phyloP scores from a whole-genome alignment of 163 green algal genomes.

The Scenedesmus sp. region DNA sequence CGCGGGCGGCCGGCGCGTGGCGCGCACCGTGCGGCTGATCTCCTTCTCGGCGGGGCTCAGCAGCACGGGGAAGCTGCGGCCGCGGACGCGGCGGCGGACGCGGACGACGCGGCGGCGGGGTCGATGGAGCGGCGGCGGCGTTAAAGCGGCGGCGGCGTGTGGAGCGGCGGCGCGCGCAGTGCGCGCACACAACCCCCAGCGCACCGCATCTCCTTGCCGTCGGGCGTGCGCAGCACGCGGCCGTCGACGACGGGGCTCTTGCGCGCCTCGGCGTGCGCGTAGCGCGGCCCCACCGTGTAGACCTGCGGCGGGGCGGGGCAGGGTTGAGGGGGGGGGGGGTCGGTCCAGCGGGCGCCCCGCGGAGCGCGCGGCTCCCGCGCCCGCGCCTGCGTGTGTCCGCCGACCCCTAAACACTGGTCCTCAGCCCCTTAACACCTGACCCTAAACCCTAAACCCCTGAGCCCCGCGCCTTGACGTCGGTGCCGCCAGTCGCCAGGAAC shows the following conservation, averaged over 20 bases:
- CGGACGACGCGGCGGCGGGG: no score
- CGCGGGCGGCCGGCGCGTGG: no score
- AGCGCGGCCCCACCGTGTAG: conserved; percentile 67
- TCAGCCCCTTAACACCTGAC: background rate
- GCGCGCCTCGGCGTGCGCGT: conserved; percentile 97
- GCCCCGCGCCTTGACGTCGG: conserved; percentile 84
- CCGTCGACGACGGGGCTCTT: conserved; percentile 98
- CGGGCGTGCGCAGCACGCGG: conserved; percentile 87
- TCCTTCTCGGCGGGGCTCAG: conserved; percentile 92
- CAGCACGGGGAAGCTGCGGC: conserved; percentile 85
- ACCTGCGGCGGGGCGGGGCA: conserved; percentile 5
- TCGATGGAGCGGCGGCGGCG: no score
- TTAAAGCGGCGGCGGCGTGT: no score
- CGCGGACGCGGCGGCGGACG: background rate
- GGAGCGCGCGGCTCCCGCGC: no score
- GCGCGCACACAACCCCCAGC: no score
- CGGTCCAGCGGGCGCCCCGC: no score
- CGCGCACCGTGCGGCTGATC: conserved; percentile 92
- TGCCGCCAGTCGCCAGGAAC: conserved; percentile 94
- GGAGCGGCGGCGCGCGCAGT: no score
- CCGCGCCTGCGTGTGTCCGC: no score
- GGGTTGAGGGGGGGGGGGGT: no score
- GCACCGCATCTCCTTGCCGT: conserved; percentile 93
- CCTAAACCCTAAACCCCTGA: no score
- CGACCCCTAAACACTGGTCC: background rate